A percentile compares a stretch with the other conserved stretches of the same genome.
Conservation (phyloP, 2,329 filamentous ascomycete species). For the Monosporascus sp. region DNA sequence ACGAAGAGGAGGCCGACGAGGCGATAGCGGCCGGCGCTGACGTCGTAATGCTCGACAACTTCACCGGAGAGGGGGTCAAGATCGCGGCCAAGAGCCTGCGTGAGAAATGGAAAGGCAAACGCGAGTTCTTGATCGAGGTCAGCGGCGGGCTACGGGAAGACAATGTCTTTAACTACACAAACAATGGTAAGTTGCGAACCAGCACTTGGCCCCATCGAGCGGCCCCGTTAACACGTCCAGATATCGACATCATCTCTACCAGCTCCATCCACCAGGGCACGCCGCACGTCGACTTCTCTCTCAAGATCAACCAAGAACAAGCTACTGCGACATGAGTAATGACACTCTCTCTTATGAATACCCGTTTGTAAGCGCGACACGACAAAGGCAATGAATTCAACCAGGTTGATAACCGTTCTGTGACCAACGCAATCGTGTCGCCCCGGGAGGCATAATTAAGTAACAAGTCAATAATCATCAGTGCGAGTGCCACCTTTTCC, state of each 20-base stretch:
- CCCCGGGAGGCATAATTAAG: too few species aligned
- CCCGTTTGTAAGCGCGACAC: too few species aligned
- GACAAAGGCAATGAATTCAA: too few species aligned
- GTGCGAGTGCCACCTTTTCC: too few species aligned
- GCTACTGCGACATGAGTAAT: background rate
- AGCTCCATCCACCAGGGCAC: slow-evolving; percentile 97
- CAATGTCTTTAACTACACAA: slow-evolving; percentile 79
- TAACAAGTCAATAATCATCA: too few species aligned
- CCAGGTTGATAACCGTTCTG: too few species aligned
- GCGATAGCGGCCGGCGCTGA: slow-evolving; percentile 88
- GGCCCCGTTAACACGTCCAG: slow-evolving; percentile 28
- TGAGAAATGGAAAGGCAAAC: slow-evolving; percentile 69
- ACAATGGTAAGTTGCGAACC: slow-evolving; percentile 49
- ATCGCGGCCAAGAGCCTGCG: slow-evolving; percentile 70
- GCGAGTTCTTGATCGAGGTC: slow-evolving; percentile 79
- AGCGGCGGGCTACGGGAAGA: slow-evolving; percentile 82
- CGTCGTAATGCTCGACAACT: slow-evolving; percentile 97
- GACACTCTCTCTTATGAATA: too few species aligned
- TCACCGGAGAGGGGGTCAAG: slow-evolving; percentile 72
- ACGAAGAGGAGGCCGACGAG: slow-evolving; percentile 81
- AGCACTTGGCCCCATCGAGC: background rate
- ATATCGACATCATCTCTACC: slow-evolving; percentile 93
- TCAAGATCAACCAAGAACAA: slow-evolving; percentile 67
- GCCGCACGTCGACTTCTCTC: slow-evolving; percentile 87
- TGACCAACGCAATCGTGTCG: too few species aligned